Base-by-base conservation (phyloP, 2,329 filamentous ascomycete species). In the Fusarium fujikuroi region DNA sequence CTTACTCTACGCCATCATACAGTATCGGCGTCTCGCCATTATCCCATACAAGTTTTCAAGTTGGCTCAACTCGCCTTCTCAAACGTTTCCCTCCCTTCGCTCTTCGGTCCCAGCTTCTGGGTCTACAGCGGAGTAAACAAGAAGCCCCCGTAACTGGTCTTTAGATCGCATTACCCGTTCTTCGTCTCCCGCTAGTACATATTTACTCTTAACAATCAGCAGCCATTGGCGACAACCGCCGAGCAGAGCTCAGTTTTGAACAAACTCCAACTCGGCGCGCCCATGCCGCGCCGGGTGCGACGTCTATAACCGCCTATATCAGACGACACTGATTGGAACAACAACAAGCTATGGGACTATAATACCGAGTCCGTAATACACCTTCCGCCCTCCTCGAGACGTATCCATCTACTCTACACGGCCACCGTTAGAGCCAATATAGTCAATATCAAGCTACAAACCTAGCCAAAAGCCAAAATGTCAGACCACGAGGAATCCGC, bases 111-210 rank as follows among this genome's bases (percentile, higher is more conserved):
- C 85, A 91, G 92, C 83, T 91, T 92, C 88, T 94, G 95, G 95
- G 95, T 97, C 91, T 95, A 95, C 85, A 92, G 92, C 88, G 95
- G 95, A 92, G 93, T 95, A 87, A 94, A 96, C 88, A 96, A 95
- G 88, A 95, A 97, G 87, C 95, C 96, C 83, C 95, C 95, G 89
- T 98, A 98, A 98, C 86, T 95, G 77, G 75, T 52, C 64, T 66
- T 67, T 57, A 60, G 58, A 69, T 64, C 39, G n/a, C 47, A 59
- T 60, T 49, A 54, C 23, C 37, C 60, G 32, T 61, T 62, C 16
- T 46, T 53, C 61, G 50, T 61, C 52, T 62, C 50, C 32, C 44
- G 54, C 50, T 61, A 39, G 46, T 58, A 57, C 28, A 65, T 43
- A 60, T 52, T 57, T 59, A 58, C 44, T 52, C 60, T 60, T 58